phyloP scores from a whole-genome alignment of 2,329 filamentous ascomycete species.

The Bipolaris zeicola region DNA sequence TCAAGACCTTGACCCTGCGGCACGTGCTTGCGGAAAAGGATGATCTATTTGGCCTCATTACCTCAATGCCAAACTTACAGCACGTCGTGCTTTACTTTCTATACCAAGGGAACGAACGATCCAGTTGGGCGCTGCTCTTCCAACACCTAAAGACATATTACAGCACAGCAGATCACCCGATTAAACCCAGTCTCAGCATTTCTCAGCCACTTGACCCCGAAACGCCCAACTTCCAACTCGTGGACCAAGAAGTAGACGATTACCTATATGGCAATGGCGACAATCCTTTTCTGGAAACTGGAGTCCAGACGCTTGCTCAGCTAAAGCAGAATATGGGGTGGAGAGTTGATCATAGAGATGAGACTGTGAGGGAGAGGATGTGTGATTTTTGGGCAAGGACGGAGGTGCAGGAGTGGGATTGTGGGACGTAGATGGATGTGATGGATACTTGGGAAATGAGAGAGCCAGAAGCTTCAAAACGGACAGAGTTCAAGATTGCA shows the following conservation, averaged over 20 bases:
- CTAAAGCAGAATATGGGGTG: conserved; percentile 14
- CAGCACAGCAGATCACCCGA: background rate
- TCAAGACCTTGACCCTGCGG: conserved; percentile 6
- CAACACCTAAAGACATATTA: conserved; percentile 1
- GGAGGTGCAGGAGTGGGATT: background rate
- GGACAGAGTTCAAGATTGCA: background rate
- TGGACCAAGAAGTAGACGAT: conserved; percentile 14
- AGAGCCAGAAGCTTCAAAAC: background rate
- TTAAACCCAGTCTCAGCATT: background rate
- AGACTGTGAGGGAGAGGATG: conserved; percentile 5
- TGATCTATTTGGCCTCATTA: conserved; percentile 2
- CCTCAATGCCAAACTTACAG: background rate
- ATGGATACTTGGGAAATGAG: background rate
- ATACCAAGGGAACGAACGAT: background rate
- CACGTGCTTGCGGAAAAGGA: background rate
- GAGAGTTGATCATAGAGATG: conserved; percentile 13
- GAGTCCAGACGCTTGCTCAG: background rate
- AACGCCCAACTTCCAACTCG: conserved; percentile 1
- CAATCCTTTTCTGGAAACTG: conserved; percentile 8
- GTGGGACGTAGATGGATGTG: background rate
- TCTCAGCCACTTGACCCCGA: background rate
- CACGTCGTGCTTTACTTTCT: conserved; percentile 2
- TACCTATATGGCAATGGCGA: conserved; percentile 13
- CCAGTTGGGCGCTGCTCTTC: background rate
- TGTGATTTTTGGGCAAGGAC: background rate